Conservation (phyloP, 176 grass and related monocot genomes). For the Metroxylon sagu region DNA sequence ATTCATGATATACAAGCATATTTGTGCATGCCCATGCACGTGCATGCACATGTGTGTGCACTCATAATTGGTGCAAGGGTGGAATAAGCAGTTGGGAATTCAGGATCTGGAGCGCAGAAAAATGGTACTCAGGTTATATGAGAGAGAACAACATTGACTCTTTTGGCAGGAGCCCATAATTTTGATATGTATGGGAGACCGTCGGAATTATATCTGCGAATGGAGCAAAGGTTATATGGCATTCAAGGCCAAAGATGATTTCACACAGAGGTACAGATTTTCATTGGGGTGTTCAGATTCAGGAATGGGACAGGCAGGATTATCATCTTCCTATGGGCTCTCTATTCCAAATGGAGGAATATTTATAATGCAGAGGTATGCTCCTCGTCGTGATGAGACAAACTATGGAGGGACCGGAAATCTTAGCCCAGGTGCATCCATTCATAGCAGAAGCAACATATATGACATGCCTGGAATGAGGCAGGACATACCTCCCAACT, state of each 20-base stretch:
- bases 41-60: too few relatives aligned
- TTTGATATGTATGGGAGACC: neutral
- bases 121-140: neutral
- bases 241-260: constrained; percentile 13
- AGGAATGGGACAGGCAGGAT: constrained; percentile 12
- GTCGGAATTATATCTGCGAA: constrained; percentile 1
- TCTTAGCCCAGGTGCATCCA: neutral
- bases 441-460: neutral
- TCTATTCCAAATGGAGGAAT: neutral
- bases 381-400: constrained; percentile 33
- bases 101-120: neutral
- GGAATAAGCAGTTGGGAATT: constrained; percentile 10
- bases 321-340: neutral
- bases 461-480: constrained; percentile 22
- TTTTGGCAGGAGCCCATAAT: constrained; percentile 1
- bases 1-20: too few relatives aligned
- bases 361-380: constrained; percentile 49
- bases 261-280: neutral
- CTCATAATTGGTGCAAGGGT: constrained; percentile 14
- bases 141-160: constrained; percentile 3
- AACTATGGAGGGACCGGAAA: constrained; percentile 22
- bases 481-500: constrained; percentile 19
- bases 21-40: too few relatives aligned
- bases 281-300: constrained; percentile 21
- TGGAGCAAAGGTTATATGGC: constrained; percentile 7